Base-by-base conservation (phyloP, 1,139 yeast genomes). In the Kodamaea fungicola region DNA sequence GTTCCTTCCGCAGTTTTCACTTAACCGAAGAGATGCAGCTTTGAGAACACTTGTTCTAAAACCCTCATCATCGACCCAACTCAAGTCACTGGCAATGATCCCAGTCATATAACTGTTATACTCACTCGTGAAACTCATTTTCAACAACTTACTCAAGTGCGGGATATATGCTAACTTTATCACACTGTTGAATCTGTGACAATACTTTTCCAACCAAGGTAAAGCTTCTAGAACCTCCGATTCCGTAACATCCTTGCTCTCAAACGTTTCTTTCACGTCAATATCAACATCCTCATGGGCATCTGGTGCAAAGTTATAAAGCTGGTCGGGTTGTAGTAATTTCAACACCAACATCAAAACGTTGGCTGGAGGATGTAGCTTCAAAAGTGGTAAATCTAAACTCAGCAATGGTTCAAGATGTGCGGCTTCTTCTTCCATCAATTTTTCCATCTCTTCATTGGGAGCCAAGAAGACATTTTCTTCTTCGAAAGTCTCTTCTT, bases 1-100 rank as follows among this genome's bases (percentile, higher is more conserved):
- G 0, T 90, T 79, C 31, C 96, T 68, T 2, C 97, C 97, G 54
- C 95, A 85, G 45, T 80, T 80, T 47, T 87, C 95, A 2, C 95
- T 77, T 32, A 92, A 71, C 35, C 96, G 61, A 25, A 70, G 51
- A 12, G 94, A 74, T 0, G 94, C 81, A 39, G 69, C 61, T 32
- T 73, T 70, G 42, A 77, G 60, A 5, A 89, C 65, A 6, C 45
- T 41, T 19, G 74, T 78, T 24, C 63, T 62, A 33, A 61, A 52
- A 0, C 55, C 61, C 7, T 60, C 63, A 8, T 49, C 51, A 2
- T 42, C 39, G 2, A 80, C 50, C 84, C 87, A 78, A 0, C 43
- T 42, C 28, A 84, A 67, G 2, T 76, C 76, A 7, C 73, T 71
- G 1, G 90, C 69, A 1, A 89, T 65, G 1, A 90, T 56, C 10